phyloP scores from a whole-genome alignment of 257 asterid genomes.

The Oldenlandia corymbosa region DNA sequence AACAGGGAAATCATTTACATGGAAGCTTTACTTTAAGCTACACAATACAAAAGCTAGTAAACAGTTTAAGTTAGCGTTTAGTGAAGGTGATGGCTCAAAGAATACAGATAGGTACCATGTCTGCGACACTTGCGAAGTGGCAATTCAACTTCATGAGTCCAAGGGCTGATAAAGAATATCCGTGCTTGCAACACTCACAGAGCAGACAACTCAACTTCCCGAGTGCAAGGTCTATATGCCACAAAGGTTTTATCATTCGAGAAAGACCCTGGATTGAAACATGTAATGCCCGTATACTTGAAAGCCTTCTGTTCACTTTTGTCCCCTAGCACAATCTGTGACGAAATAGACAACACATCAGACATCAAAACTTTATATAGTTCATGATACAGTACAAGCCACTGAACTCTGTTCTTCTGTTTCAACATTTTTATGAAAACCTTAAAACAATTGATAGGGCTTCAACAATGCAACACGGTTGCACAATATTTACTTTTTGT shows the following conservation, averaged over 20 bases:
- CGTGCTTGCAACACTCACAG: slow-evolving; percentile 28
- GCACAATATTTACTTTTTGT: too few species aligned
- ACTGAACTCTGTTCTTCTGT: background rate
- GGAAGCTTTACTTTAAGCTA: background rate
- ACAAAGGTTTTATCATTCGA: slow-evolving; percentile 72
- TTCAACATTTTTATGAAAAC: background rate
- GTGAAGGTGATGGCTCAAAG: background rate
- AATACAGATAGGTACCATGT: background rate
- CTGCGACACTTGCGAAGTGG: too few species aligned
- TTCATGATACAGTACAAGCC: background rate
- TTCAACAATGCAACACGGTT: background rate
- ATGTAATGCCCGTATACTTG: slow-evolving; percentile 70
- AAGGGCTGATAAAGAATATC: too few species aligned
- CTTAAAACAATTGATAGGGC: background rate
- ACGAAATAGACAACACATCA: background rate
- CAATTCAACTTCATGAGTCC: too few species aligned
- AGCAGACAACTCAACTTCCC: slow-evolving; percentile 79
- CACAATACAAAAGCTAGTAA: background rate
- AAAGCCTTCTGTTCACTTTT: slow-evolving; percentile 86
- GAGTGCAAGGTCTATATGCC: slow-evolving; percentile 81
- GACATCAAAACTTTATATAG: background rate
- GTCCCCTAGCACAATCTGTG: slow-evolving; percentile 89
- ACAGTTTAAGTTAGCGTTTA: background rate
- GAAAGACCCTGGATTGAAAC: slow-evolving; percentile 96
- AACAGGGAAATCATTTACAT: background rate